Base-by-base conservation (phyloP, 139 green algal genomes). In the Closterium sp. region DNA sequence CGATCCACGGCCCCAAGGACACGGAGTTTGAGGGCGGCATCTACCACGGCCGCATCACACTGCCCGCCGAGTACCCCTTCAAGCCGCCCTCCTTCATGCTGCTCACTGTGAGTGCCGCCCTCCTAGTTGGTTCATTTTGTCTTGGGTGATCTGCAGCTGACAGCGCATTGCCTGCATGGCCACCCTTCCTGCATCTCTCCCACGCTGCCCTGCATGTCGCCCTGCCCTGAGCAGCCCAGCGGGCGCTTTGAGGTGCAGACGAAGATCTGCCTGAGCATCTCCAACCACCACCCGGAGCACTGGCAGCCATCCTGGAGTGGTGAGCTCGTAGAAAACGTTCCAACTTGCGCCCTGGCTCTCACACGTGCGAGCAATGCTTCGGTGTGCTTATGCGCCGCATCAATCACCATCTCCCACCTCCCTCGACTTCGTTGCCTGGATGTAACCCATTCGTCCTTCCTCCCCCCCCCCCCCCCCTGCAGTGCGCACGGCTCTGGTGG, bases 51-150 rank as follows among this genome's bases (percentile, higher is more conserved):
- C 96, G 98, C 81, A 99, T 99, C 90, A 93, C 99, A 19, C 95
- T 99, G 35, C 98, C 98, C 0, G 88, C 97, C 16, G 97, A 99
- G 83, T 99, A 99, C 94, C 98, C 98, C 1, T 99, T 99, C 95
- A 99, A 99, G 93, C 98, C 98, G 12, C 98, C 98, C 3, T 95
- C 96, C 0, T 99, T 99, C 94, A 95, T 97, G 86, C 97, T 99
- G 95, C 95, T 99, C 33, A 98, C 97, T 7, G 92, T 94, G 91
- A 93, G 92, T 76, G 55, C 10, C n/a, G n/a, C n/a, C n/a, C n/a
- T n/a, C n/a, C n/a, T n/a, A n/a, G n/a, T n/a, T n/a, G n/a, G n/a
- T n/a, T n/a, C n/a, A n/a, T n/a, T n/a, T n/a, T n/a, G n/a, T n/a
- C n/a, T n/a, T n/a, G n/a, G n/a, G n/a, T n/a, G n/a, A n/a, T n/a